Conservation (phyloP, 148 eudicot species). For the Camellia granthamiana region DNA sequence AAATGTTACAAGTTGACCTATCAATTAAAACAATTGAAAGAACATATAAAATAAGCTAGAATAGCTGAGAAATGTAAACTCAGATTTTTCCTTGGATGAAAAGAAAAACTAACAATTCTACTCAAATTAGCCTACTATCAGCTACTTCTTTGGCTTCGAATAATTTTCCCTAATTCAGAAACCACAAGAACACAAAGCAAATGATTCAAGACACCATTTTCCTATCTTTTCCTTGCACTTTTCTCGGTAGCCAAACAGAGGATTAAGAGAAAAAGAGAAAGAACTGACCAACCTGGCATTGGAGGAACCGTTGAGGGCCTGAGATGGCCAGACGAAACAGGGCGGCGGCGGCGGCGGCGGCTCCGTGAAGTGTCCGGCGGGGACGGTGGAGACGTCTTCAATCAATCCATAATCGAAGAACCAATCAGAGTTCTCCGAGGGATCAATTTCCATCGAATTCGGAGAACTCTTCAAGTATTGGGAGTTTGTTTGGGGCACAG, state of each 20-base stretch:
- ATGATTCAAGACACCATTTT: too few species aligned
- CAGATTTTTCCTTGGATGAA: neutral
- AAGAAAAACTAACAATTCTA: neutral
- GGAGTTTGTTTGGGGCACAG: neutral
- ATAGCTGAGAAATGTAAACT: neutral
- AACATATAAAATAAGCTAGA: neutral
- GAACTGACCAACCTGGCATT: constrained; percentile 3
- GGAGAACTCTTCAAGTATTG: too few species aligned
- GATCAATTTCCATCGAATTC: constrained; percentile 26
- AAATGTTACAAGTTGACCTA: neutral
- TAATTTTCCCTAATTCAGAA: too few species aligned
- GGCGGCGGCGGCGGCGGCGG: neutral
- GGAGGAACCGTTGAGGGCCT: constrained; percentile 10
- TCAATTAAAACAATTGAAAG: neutral
- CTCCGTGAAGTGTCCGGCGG: neutral
- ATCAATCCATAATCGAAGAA: constrained; percentile 21
- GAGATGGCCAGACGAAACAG: constrained; percentile 13
- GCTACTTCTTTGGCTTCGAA: neutral
- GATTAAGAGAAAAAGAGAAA: neutral
- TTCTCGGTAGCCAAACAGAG: neutral
- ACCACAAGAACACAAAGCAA: too few species aligned
- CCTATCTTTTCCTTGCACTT: neutral
- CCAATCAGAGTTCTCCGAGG: constrained; percentile 24
- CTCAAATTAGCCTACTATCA: neutral
- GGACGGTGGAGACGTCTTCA: constrained; percentile 19